Base-by-base conservation (phyloP, 495 filamentous ascomycete species). In the Xylaria palmicola region DNA sequence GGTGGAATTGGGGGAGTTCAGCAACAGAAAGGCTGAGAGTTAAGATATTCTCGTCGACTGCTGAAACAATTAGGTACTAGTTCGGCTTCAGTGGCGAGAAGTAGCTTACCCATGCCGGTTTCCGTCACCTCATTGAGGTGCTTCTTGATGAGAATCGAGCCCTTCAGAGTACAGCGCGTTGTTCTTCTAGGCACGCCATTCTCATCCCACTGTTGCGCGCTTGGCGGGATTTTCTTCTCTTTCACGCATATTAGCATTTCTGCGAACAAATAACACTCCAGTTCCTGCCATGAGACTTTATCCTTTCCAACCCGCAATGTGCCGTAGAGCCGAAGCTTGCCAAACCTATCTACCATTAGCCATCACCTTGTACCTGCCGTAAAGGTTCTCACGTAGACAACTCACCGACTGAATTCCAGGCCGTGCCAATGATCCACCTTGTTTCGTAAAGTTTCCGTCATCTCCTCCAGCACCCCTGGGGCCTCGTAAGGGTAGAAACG, bases 241-340 rank as follows among this genome's bases (percentile, higher is more conserved):
- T 97, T 99, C 60, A 98, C 92, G 72, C 94, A 99, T 64, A 99
- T 99, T 53, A 99, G 92, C 94, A 99, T 99, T 75, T 98, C 94
- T 3, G 88, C 90, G 70, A 98, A 99, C 20, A 99, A 83, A 75
- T 90, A 99, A 72, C 95, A 99, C 72, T 98, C 92, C 54, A 99
- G 75, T 70, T 99, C 95, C 77, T 99, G 94, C 94, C 94, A 99
- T 12, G 94, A 93, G 65, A 94, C 84, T 63, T 92, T 91, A 72
- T 99, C 94, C 67, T 98, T 99, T 64, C 95, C 94, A 20, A 99
- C 94, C 56, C 89, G 87, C 63, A 98, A 88, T 15, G 90, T 93
- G 44, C 92, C 94, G 68, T 96, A 92, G 39, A 98, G 78, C 34
- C 92, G 88, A 64, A 99, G 84, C 68, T 96, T 97, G 63, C 94